Conservation (phyloP, 179 eudicot genomes). For the Silene coronaria region DNA sequence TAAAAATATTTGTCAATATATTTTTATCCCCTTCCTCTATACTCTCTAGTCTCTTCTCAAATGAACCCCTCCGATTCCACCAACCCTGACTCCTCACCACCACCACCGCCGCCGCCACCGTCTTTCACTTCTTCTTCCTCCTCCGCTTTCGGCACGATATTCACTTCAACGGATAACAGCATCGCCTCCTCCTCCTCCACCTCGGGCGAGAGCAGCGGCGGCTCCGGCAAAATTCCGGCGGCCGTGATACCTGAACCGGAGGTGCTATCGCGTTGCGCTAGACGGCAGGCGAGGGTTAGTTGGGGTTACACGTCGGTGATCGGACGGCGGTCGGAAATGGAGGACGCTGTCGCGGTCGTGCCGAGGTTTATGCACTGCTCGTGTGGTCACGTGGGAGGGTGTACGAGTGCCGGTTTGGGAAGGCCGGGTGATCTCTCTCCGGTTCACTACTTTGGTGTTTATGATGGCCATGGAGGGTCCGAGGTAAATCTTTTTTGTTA, state of each 20-base stretch:
- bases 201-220: slow-evolving; percentile 30
- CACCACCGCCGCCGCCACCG: background rate
- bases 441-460: slow-evolving; percentile 59
- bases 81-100: background rate
- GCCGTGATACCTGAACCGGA: slow-evolving; percentile 1
- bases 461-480: slow-evolving; percentile 73
- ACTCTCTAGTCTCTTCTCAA: background rate
- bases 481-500: slow-evolving; percentile 31
- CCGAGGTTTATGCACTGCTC: slow-evolving; percentile 39
- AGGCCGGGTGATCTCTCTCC: slow-evolving; percentile 35
- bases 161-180: slow-evolving; percentile 14
- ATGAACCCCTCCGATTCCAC: slow-evolving; percentile 21
- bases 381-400: slow-evolving; percentile 58
- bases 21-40: background rate
- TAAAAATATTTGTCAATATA: no score
- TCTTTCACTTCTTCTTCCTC: slow-evolving; percentile 14
- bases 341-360: slow-evolving; percentile 51
- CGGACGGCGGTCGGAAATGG: slow-evolving; percentile 66
- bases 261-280: slow-evolving; percentile 19
- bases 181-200: background rate
- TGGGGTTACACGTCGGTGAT: slow-evolving; percentile 33
- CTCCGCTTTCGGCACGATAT: slow-evolving; percentile 9
- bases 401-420: slow-evolving; percentile 38
- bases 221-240: slow-evolving; percentile 43
- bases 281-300: slow-evolving; percentile 21